Evolutionary conservation across 257 asterid genomes (phyloP).

Genomic region (Cynanchum wilfordii): DNA sequence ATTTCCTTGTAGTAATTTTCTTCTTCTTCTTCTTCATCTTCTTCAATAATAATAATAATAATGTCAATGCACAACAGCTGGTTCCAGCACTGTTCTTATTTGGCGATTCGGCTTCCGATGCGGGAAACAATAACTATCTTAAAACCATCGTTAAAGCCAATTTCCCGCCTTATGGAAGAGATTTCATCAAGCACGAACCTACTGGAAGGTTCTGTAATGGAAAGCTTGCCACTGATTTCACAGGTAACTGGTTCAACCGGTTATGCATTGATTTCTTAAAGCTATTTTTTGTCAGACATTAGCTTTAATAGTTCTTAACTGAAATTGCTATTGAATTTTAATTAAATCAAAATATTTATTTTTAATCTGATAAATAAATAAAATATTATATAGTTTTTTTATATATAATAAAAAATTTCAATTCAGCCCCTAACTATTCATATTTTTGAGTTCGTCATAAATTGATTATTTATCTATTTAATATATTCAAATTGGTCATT

Average conservation of each 20-base stretch:
- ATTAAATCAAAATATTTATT: too few relatives aligned
- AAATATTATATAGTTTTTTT: too few relatives aligned
- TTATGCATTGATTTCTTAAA: too few relatives aligned
- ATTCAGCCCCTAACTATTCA: too few relatives aligned
- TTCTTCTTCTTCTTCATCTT: constrained; percentile 2
- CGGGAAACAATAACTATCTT: constrained; percentile 72
- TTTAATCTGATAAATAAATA: too few relatives aligned
- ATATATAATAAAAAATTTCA: too few relatives aligned
- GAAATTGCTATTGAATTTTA: too few relatives aligned
- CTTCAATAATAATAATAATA: not conserved
- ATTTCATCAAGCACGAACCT: constrained; percentile 47
- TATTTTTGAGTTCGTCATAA: too few relatives aligned
- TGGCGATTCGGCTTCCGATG: constrained; percentile 75
- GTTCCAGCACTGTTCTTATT: constrained; percentile 68
- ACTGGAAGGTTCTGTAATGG: constrained; percentile 90
- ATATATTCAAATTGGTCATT: too few relatives aligned
- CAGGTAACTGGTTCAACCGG: constrained; percentile 31
- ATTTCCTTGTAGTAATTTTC: constrained; percentile 1
- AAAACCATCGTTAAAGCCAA: constrained; percentile 68
- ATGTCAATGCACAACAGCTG: constrained; percentile 41
- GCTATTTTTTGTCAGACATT: too few relatives aligned
- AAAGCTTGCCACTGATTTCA: constrained; percentile 77
- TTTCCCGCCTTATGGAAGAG: constrained; percentile 85
- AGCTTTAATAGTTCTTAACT: too few relatives aligned
- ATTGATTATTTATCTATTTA: too few relatives aligned